Evolutionary conservation across 2,329 filamentous ascomycete species (phyloP), one percentile per base, ranked within the genome.

Genomic region (Cercospora janseana): DNA sequence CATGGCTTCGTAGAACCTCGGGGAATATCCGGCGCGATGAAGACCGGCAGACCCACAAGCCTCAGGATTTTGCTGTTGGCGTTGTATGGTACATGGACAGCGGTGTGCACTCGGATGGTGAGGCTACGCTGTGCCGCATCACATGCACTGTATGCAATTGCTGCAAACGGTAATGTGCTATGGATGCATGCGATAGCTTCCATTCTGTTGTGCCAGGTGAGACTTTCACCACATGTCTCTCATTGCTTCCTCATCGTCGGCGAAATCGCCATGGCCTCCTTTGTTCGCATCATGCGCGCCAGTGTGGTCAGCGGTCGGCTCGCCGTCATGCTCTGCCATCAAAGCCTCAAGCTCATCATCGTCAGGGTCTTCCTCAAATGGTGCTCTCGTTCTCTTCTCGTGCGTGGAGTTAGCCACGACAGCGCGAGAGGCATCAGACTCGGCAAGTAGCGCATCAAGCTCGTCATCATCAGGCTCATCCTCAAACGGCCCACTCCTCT

Each of bases 161-260:
- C n/a, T n/a, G n/a, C n/a, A n/a, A n/a, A n/a, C n/a, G n/a, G n/a
- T n/a, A n/a, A 23, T 38, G 27, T 8, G 23, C n/a, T n/a, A 31
- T 46, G 44, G 23, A 18, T 38, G 34, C 34, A 38, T 38, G 44
- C 31, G 10, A 37, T 46, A 16, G 16, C 27, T 18, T 16, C 23
- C 18, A 37, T 37, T 28, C 44, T 38, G 44, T 29, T 46, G 44
- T 37, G 44, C 29, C 10, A 27, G 44, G 10, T 16, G 29, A 29
- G n/a, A n/a, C n/a, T n/a, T n/a, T n/a, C 42, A 46, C 52, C 52
- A 58, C 61, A 70, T 65, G 26, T 58, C 60, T 28, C 78, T 80
- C 81, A 89, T 83, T 1, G 79, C 83, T 52, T 82, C 84, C 67
- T 86, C 81, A 10, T 86, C 83, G 46, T 83, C 82, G 1, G 75